These are phyloP conservation scores for Pseudozyma thailandica DNA, from an alignment of 1,284 basidiomycete genomes.

Conservation along the genomic window DNA sequence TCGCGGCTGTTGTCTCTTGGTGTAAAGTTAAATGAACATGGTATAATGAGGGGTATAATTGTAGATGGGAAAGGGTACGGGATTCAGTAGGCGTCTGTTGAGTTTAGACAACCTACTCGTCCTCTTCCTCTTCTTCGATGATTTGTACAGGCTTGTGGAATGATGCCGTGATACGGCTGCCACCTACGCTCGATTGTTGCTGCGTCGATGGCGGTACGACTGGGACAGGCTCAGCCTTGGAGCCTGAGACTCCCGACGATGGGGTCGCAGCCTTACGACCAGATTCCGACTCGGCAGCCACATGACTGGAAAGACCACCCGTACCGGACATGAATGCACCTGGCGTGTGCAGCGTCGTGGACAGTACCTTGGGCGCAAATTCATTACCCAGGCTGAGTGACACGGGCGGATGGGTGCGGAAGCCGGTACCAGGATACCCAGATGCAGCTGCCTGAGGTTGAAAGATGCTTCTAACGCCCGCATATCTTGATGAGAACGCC, in stretches of 20 bases:
- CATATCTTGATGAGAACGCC: slow-evolving; percentile 41
- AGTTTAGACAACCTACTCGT: slow-evolving; percentile 16
- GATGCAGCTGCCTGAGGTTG: slow-evolving; percentile 17
- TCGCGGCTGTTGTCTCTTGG: too few relatives aligned
- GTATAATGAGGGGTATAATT: too few relatives aligned
- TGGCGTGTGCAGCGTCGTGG: slow-evolving; percentile 28
- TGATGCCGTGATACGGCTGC: slow-evolving; percentile 24
- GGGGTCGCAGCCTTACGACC: too few relatives aligned
- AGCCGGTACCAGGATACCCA: slow-evolving; percentile 8
- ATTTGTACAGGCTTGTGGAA: slow-evolving; percentile 45
- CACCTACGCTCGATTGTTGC: slow-evolving; percentile 12
- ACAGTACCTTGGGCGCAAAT: slow-evolving; percentile 46
- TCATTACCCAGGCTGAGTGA: slow-evolving; percentile 52
- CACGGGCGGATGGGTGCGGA: slow-evolving; percentile 14
- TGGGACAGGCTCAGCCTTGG: neutral
- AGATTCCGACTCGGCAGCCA: too few relatives aligned
- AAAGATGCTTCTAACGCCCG: slow-evolving; percentile 51
- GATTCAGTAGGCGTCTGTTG: too few relatives aligned
- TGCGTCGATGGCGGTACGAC: neutral
- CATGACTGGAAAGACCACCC: too few relatives aligned
- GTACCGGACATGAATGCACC: neutral
- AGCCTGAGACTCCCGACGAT: neutral
- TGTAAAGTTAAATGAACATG: too few relatives aligned
- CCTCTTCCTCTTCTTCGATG: slow-evolving; percentile 55
- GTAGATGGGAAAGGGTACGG: too few relatives aligned